Evolutionary conservation across 176 grass and related monocot genomes (phyloP), one percentile per base, ranked within the genome.

Genomic region (Ananas comosus): DNA sequence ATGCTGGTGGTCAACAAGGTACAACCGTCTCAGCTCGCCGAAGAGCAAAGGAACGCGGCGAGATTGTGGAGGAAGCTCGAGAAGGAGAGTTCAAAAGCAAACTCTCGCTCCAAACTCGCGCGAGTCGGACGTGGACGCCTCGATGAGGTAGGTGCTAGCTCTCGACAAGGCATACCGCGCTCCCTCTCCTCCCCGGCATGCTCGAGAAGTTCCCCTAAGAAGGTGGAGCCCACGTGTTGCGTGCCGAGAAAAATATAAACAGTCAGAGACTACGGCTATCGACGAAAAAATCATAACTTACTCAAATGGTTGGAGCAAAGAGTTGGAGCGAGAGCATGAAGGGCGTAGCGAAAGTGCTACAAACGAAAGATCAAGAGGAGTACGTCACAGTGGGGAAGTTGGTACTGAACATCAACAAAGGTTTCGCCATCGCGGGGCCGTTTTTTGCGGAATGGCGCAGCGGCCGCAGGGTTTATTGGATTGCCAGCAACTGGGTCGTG

Each of bases 141-240:
- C 66, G 0, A 65, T 71, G 67, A 49, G 76, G 12, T 76, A 71
- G 49, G 73, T 82, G 19, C 27, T 82, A 53, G 80, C 73, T 2
- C 80, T 82, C 22, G 66, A 82, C 12, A 82, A 82, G 51, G 80
- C 80, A 28, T 82, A 82, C 54, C 80, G n/a, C 80, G 4, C 70
- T 77, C 64, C 72, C 72, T 18, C 64, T 82, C 29, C 56, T 82
- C 1, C 73, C 74, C 1, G 80, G 68, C 10, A 82, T 82, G 80
- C 74, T 82, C 2, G 80, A 82, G 58, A 82, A 82, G 72, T 82
- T 77, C 57, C n/a, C 74, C 80, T 1, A 67, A 57, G 50, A 51
- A 69, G 12, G 68, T 82, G 24, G 80, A 82, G 48, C 80, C 80
- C 2, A 72, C 80, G 50, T 65, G 50, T 13, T 82, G 80, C 74